Percentiles rank a stretch among this genome's conserved stretches.
Evolutionary conservation across 306 rosid species (phyloP).

Genomic region (Ormosia semicastrata): DNA sequence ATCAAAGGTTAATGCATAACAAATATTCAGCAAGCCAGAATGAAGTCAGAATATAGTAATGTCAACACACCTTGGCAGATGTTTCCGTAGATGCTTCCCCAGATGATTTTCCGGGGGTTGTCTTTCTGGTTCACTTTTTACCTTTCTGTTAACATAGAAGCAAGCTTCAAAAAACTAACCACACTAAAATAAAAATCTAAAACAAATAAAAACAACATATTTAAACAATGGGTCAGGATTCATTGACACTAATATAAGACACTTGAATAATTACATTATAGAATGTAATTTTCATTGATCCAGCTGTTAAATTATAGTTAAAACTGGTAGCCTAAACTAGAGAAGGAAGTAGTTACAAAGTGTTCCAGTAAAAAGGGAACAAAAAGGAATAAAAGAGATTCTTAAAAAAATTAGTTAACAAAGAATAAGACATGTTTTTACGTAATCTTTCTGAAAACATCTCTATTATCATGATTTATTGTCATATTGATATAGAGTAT

Average conservation of each 20-base stretch:
- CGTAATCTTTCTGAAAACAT: neutral
- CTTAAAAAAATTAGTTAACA: neutral
- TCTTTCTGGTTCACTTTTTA: no score
- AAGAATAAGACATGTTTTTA: neutral
- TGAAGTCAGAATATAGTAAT: neutral
- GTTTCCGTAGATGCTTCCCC: no score
- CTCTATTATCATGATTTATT: neutral
- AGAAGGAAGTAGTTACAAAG: neutral
- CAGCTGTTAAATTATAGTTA: constrained; percentile 3
- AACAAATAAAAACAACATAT: neutral
- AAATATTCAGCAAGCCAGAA: neutral
- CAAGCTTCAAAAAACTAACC: no score
- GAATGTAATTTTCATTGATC: neutral
- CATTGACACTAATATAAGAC: neutral
- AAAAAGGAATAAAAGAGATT: neutral
- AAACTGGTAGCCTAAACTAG: constrained; percentile 78
- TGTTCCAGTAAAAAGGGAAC: neutral
- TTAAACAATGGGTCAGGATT: neutral
- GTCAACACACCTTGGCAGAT: no score
- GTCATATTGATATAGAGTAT: neutral
- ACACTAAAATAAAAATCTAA: no score
- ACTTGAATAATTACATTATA: neutral
- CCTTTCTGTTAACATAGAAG: no score
- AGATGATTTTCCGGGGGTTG: no score
- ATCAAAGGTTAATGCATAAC: neutral